Evolutionary conservation across 2,329 filamentous ascomycete species (phyloP).

Genomic region (Aspergillus transmontanensis): DNA sequence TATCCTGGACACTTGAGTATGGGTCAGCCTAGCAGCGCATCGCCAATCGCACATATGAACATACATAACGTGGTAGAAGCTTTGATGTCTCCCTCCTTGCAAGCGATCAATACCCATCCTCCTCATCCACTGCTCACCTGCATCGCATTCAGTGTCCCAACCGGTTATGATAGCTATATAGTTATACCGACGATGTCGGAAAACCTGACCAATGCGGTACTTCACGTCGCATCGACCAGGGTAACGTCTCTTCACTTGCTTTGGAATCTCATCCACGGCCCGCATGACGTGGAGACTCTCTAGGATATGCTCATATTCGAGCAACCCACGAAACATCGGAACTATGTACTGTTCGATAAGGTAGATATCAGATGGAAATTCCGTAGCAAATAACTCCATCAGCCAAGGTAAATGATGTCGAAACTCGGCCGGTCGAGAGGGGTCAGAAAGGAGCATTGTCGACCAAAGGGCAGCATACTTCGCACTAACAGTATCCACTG

Average conservation of each 20-base stretch:
- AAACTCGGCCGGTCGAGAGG: slow-evolving; percentile 51
- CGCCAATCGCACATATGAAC: slow-evolving; percentile 41
- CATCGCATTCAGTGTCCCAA: slow-evolving; percentile 70
- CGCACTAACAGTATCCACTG: slow-evolving; percentile 61
- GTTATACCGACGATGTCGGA: slow-evolving; percentile 76
- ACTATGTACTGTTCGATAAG: slow-evolving; percentile 69
- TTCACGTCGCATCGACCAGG: slow-evolving; percentile 51
- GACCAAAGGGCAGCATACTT: slow-evolving; percentile 78
- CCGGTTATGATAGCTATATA: slow-evolving; percentile 83
- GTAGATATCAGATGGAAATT: slow-evolving; percentile 71
- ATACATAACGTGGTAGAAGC: slow-evolving; percentile 86
- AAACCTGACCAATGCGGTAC: slow-evolving; percentile 79
- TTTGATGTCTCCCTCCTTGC: slow-evolving; percentile 63
- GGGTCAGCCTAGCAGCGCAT: slow-evolving; percentile 15
- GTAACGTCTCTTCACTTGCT: slow-evolving; percentile 45
- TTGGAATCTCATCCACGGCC: slow-evolving; percentile 58
- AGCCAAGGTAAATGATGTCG: slow-evolving; percentile 67
- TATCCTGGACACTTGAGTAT: slow-evolving; percentile 62
- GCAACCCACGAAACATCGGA: slow-evolving; percentile 58
- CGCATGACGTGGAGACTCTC: slow-evolving; percentile 60
- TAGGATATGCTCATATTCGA: slow-evolving; percentile 57
- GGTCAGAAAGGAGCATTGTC: slow-evolving; percentile 56
- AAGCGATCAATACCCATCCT: slow-evolving; percentile 65
- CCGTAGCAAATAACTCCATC: slow-evolving; percentile 63
- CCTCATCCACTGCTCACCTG: slow-evolving; percentile 64